phyloP scores from a whole-genome alignment of 169 alveolate genomes.

The Eimeria necatrix region DNA sequence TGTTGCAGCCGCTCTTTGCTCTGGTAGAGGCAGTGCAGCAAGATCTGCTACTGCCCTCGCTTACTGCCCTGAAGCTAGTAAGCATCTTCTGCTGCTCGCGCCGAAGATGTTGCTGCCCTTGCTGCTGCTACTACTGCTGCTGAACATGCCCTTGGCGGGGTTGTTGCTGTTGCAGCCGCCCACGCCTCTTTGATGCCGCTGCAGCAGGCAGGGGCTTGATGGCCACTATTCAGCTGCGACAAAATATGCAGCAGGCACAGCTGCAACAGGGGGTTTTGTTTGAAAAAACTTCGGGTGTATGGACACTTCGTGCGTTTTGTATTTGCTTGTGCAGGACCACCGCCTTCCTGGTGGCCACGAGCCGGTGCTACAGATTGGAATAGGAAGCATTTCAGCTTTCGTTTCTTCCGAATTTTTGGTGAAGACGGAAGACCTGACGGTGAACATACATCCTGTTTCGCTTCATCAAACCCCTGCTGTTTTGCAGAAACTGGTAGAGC shows the following conservation, averaged over 20 bases:
- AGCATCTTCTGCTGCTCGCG: constrained; percentile 25
- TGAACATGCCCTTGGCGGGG: background rate
- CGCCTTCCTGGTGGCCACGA: constrained; percentile 11
- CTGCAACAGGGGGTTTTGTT: background rate
- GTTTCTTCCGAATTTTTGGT: background rate
- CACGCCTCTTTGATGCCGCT: background rate
- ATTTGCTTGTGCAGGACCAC: constrained; percentile 61
- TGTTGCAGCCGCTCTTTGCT: constrained; percentile 64
- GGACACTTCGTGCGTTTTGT: background rate
- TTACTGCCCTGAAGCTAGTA: constrained; percentile 56
- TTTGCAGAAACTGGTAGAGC: background rate
- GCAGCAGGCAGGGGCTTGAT: background rate
- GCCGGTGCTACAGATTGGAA: constrained; percentile 51
- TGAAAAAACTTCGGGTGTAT: background rate
- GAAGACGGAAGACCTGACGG: background rate
- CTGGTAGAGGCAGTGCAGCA: constrained; percentile 51
- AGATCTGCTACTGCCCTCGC: constrained; percentile 49
- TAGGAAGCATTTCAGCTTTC: background rate
- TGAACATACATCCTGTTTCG: constrained; percentile 45
- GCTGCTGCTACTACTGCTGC: constrained; percentile 62
- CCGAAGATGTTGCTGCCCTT: background rate
- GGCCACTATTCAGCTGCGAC: background rate
- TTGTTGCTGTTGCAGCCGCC: background rate
- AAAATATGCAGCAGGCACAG: background rate
- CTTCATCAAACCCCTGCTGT: constrained; percentile 39